phyloP scores from a whole-genome alignment of 1,139 yeast genomes.

The Protomyces inundatus region DNA sequence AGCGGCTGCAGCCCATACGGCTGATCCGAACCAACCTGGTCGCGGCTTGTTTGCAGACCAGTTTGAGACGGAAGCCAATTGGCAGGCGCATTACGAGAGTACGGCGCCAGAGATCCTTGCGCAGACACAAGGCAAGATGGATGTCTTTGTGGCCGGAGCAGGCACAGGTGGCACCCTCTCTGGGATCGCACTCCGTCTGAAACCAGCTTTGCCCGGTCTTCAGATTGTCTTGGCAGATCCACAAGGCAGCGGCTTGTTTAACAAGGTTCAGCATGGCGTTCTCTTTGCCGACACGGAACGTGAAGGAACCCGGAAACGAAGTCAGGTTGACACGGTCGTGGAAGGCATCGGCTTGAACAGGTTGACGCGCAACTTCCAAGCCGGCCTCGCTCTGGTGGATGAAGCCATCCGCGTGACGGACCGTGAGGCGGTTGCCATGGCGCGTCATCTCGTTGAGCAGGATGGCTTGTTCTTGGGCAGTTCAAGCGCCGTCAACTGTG shows the following conservation, averaged over 20 bases:
- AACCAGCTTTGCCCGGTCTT: constrained; percentile 45
- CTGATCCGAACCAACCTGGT: constrained; percentile 37
- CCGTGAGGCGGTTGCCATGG: constrained; percentile 79
- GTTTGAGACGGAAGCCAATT: constrained; percentile 86
- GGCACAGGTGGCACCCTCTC: constrained; percentile 72
- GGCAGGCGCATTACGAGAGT: constrained; percentile 73
- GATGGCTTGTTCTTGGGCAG: constrained; percentile 92
- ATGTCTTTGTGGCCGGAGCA: constrained; percentile 72
- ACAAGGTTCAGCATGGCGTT: constrained; percentile 80
- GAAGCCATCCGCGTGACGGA: constrained; percentile 77
- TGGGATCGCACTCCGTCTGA: constrained; percentile 73
- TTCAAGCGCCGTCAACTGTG: constrained; percentile 87
- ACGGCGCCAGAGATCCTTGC: constrained; percentile 87
- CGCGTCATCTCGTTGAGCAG: constrained; percentile 66
- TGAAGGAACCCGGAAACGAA: constrained; percentile 91
- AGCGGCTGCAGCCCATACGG: constrained; percentile 54
- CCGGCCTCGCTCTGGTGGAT: constrained; percentile 58
- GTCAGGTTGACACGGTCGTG: constrained; percentile 89
- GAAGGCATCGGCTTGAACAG: constrained; percentile 93
- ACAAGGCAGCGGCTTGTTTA: constrained; percentile 87
- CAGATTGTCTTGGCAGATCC: constrained; percentile 75
- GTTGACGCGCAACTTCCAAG: constrained; percentile 70
- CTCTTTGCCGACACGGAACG: constrained; percentile 85
- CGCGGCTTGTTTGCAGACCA: constrained; percentile 87
- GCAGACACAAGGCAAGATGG: constrained; percentile 61